Conservation (phyloP, 805 yeast genomes). For the Scheffersomyces ergatensis region DNA sequence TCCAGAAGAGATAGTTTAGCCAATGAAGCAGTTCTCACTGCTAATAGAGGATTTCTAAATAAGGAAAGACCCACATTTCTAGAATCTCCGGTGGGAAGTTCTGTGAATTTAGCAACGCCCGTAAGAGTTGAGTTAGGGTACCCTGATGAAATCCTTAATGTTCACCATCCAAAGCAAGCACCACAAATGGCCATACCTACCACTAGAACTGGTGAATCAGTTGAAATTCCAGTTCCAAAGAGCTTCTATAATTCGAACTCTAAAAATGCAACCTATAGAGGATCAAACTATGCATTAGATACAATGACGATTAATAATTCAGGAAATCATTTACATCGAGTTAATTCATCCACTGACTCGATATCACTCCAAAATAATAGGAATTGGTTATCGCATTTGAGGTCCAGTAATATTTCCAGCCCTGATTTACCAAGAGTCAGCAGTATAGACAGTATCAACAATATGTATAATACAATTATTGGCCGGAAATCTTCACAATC, state of each 20-base stretch:
- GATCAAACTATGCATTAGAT: neutral
- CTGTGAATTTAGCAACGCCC: conserved; percentile 4
- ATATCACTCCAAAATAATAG: neutral
- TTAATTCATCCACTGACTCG: neutral
- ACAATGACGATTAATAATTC: neutral
- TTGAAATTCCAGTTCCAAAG: conserved; percentile 54
- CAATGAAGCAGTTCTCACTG: neutral
- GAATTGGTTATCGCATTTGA: conserved; percentile 10
- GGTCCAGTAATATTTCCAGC: conserved; percentile 11
- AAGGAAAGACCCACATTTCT: neutral
- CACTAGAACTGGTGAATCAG: conserved; percentile 73
- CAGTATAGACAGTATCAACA: conserved; percentile 26
- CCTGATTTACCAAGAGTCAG: conserved; percentile 14
- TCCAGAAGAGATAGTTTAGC: conserved; percentile 11
- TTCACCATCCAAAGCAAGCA: conserved; percentile 20
- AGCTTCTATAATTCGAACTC: neutral
- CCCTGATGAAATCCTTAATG: conserved; percentile 12
- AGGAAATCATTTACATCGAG: neutral
- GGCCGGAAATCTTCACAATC: conserved; percentile 14
- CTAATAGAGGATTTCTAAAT: neutral
- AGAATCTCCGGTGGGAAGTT: neutral
- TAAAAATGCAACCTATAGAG: neutral
- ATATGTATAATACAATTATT: conserved; percentile 19
- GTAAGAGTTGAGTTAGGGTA: conserved; percentile 3
- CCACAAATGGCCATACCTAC: conserved; percentile 75